Evolutionary conservation across 805 yeast genomes (phyloP), one percentile per base, ranked within the genome.

Genomic region (Saccharomycopsis amapae): DNA sequence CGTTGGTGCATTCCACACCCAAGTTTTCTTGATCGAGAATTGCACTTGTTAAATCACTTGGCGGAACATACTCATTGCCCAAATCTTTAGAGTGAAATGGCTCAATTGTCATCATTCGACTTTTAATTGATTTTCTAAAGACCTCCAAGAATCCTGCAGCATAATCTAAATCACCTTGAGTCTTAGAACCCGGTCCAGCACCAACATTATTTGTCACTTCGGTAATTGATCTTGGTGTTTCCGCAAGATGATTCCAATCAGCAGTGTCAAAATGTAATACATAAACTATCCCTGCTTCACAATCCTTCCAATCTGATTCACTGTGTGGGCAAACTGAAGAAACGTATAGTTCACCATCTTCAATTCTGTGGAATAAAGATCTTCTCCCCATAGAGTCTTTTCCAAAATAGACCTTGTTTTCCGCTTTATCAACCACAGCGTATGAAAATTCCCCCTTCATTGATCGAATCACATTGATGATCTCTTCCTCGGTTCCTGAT

Each of bases 401-500:
- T 0, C 94, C 97, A 65, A 88, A 93, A 65, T 76, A 83, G 0
- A 86, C 53, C 25, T 48, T 59, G 0, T 64, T 51, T 1, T 58
- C 50, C 1, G 51, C 15, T n/a, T 54, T 54, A 56, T 83, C 86
- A 15, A 80, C 12, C 61, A 54, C 70, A 61, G 61, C 60, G 60
- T 66, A 78, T 0, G 98, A 93, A 67, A 81, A 93, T 58, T 90
- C 98, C 1, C 99, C 99, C 25, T 75, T 71, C 17, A 87, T 54
- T 1, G 41, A 43, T 5, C 63, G 58, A 1, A 86, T 57, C 0
- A 76, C 63, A 2, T 62, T 51, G 1, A 65, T 40, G 2, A 81
- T 19, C 15, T 31, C 35, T 4, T 31, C 24, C 2, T 34, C 43
- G 15, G 25, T 17, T 4, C 24, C 15, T 4, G 37, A 15, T 3